phyloP scores from a whole-genome alignment of 345 rosid species.

The Adansonia digitata region DNA sequence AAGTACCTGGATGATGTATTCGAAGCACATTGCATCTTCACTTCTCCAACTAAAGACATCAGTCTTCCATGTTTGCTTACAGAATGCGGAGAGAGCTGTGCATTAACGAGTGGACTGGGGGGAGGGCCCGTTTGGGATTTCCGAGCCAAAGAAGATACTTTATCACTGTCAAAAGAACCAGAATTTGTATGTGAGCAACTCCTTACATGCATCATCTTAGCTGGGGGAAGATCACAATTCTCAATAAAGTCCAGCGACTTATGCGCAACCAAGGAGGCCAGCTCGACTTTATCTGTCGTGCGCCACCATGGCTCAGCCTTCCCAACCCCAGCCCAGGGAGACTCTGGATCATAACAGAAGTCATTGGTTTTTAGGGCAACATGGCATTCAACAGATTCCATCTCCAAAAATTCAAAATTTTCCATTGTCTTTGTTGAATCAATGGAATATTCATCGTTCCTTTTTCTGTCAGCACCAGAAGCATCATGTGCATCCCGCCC shows the following conservation, averaged over 20 bases:
- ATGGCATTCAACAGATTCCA: constrained; percentile 28
- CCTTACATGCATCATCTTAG: constrained; percentile 47
- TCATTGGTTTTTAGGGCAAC: constrained; percentile 36
- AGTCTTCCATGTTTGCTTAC: constrained; percentile 18
- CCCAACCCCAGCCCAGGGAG: constrained; percentile 57
- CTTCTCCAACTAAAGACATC: constrained; percentile 27
- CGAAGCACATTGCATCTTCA: constrained; percentile 21
- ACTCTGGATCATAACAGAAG: constrained; percentile 36
- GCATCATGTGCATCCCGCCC: neutral
- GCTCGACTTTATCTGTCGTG: constrained; percentile 61
- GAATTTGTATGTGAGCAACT: constrained; percentile 34
- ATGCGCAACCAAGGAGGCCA: constrained; percentile 85
- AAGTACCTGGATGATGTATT: constrained; percentile 42
- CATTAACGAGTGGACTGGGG: constrained; percentile 26
- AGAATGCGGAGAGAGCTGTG: constrained; percentile 16
- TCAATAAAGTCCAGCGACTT: constrained; percentile 62
- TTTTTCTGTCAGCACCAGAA: constrained; percentile 4
- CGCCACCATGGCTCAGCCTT: constrained; percentile 90
- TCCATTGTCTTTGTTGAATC: constrained; percentile 38
- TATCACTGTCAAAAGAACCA: constrained; percentile 28
- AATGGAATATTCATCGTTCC: constrained; percentile 16
- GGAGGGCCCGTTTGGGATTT: constrained; percentile 20
- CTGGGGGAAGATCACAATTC: constrained; percentile 89
- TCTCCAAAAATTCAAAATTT: constrained; percentile 32
- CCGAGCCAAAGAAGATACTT: constrained; percentile 29